A percentile compares a stretch with the other conserved stretches of the same genome.
Conservation (phyloP, 1,284 basidiomycete species). For the Ceraceosorus bombacis region DNA sequence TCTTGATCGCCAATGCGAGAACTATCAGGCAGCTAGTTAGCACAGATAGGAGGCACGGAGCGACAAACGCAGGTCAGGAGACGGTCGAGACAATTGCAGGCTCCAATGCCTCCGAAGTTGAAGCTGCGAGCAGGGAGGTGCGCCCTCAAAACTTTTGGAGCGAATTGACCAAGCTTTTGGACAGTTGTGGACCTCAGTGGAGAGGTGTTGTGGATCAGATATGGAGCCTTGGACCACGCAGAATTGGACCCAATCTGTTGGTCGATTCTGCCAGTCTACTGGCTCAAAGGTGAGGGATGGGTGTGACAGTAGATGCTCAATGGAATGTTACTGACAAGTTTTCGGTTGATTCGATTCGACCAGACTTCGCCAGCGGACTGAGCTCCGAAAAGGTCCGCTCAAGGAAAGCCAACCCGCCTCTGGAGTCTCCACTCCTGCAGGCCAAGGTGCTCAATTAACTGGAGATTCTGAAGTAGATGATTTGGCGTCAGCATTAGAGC, state of each 20-base stretch:
- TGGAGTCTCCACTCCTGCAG: not conserved
- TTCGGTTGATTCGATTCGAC: not conserved
- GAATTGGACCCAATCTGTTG: slow-evolving; percentile 76
- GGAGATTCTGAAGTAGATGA: not conserved
- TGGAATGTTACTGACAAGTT: not conserved
- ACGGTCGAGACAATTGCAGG: no score
- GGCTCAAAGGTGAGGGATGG: not conserved
- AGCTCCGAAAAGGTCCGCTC: not conserved
- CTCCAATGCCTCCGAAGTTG: no score
- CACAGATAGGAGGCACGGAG: slow-evolving; percentile 18
- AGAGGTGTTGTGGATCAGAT: slow-evolving; percentile 62
- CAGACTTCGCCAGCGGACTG: not conserved
- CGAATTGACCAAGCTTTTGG: slow-evolving; percentile 61
- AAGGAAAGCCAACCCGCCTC: not conserved
- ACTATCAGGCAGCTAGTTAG: slow-evolving; percentile 45
- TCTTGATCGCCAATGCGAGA: slow-evolving; percentile 67
- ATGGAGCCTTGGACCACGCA: slow-evolving; percentile 86
- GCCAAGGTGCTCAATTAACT: not conserved
- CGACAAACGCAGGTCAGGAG: not conserved
- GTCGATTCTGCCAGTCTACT: slow-evolving; percentile 55
- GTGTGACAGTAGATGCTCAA: not conserved
- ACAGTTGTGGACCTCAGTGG: slow-evolving; percentile 74
- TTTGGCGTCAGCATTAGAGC: slow-evolving; percentile 1
- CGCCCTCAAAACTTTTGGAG: slow-evolving; percentile 66
- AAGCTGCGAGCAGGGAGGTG: slow-evolving; percentile 29